Percentiles rank a stretch among this genome's conserved stretches.
Conservation (phyloP, 2,329 filamentous ascomycete species). For the Fulvia fulva region DNA sequence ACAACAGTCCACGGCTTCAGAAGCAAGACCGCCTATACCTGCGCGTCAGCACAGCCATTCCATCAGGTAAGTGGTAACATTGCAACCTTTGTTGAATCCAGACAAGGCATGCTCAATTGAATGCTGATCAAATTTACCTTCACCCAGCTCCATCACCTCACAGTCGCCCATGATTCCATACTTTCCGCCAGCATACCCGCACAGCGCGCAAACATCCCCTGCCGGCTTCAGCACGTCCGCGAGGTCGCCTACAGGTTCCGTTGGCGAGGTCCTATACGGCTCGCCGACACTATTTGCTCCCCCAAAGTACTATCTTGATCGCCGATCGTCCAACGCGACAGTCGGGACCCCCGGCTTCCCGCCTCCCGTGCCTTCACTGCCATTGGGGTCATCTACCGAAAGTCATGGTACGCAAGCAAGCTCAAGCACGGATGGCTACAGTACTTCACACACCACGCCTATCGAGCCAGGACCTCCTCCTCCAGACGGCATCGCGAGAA, state of each 20-base stretch:
- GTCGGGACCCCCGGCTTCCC: slow-evolving; percentile 13
- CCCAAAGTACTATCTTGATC: slow-evolving; percentile 21
- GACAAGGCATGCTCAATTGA: not conserved
- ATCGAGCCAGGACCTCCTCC: slow-evolving; percentile 31
- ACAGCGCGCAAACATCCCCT: slow-evolving; percentile 28
- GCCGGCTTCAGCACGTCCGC: slow-evolving; percentile 14
- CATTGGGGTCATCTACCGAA: slow-evolving; percentile 30
- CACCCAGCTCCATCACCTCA: slow-evolving; percentile 28
- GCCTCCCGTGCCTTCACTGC: slow-evolving; percentile 21
- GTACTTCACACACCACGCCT: slow-evolving; percentile 35
- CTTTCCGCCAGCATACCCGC: slow-evolving; percentile 20
- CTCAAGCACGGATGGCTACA: slow-evolving; percentile 32
- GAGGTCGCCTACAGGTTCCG: slow-evolving; percentile 27
- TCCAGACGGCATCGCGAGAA: slow-evolving; percentile 26
- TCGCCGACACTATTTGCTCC: slow-evolving; percentile 23
- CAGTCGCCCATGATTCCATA: slow-evolving; percentile 27
- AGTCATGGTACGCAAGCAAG: slow-evolving; percentile 26
- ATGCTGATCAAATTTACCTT: slow-evolving; percentile 4
- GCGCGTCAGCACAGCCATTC: slow-evolving; percentile 24
- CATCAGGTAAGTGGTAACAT: not conserved
- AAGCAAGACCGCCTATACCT: slow-evolving; percentile 15
- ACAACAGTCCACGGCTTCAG: slow-evolving; percentile 32
- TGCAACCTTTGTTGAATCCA: not conserved
- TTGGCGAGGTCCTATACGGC: slow-evolving; percentile 24
- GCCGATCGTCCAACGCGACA: slow-evolving; percentile 19